phyloP scores from a whole-genome alignment of 2,329 filamentous ascomycete genomes.

The Blastomyces percursus region DNA sequence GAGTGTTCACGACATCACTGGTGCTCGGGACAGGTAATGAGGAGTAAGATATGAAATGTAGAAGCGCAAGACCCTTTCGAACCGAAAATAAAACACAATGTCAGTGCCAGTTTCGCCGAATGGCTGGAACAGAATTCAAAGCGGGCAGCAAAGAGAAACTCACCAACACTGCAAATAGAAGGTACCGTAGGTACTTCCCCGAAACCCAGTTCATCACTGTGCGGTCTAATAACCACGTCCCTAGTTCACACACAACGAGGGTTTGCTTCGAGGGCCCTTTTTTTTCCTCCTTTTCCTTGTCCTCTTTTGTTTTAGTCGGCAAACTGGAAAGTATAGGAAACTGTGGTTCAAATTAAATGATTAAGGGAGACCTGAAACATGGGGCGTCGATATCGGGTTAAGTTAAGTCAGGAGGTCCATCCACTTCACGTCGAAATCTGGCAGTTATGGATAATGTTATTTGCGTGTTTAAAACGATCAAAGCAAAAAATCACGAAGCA shows the following conservation, averaged over 20 bases:
- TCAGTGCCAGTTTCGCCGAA: constrained; percentile 12
- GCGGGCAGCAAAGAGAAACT: constrained; percentile 26
- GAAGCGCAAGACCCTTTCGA: constrained; percentile 47
- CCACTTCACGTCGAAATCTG: not conserved
- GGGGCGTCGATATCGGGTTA: not conserved
- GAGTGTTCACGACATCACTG: constrained; percentile 11
- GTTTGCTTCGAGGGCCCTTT: not conserved
- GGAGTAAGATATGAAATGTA: constrained; percentile 68
- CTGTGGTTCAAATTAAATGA: not conserved
- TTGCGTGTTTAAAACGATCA: not conserved
- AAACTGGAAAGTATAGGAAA: not conserved
- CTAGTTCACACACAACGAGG: not conserved
- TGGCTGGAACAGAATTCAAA: not conserved
- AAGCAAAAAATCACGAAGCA: not conserved
- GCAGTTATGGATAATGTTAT: no score
- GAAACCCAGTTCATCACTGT: constrained; percentile 10
- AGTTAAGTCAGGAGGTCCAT: not conserved
- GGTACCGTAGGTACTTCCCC: constrained; percentile 42
- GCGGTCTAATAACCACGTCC: not conserved
- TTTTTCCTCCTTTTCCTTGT: no score
- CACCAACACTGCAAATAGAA: constrained; percentile 76
- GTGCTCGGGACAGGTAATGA: constrained; percentile 26
- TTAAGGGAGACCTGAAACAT: not conserved
- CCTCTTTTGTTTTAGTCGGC: not conserved
- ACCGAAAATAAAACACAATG: constrained; percentile 1